Conservation (phyloP, 257 asterid genomes). For the Jaltomata sinuosa region DNA sequence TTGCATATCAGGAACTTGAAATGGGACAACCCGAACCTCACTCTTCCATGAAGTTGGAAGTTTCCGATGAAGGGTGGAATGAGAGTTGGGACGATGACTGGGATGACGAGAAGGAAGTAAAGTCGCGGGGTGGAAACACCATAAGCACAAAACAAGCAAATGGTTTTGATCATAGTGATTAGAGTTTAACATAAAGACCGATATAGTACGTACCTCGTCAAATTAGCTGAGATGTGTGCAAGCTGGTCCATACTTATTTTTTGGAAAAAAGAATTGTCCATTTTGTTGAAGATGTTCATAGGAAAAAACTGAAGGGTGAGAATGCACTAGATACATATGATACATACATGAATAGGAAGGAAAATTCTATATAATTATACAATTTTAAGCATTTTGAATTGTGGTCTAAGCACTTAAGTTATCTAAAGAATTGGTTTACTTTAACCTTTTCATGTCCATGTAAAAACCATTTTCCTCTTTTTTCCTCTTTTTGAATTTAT, state of each 20-base stretch:
- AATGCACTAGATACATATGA: not conserved
- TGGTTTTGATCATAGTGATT: not conserved
- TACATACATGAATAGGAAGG: not conserved
- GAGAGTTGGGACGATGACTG: slow-evolving; percentile 58
- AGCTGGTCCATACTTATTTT: not conserved
- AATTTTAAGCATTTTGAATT: not conserved
- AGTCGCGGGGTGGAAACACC: slow-evolving; percentile 4
- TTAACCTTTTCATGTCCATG: not conserved
- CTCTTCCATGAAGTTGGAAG: slow-evolving; percentile 17
- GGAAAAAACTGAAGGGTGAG: not conserved
- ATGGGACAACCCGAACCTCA: slow-evolving; percentile 32
- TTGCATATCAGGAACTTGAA: slow-evolving; percentile 53
- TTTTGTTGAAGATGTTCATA: not conserved
- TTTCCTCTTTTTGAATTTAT: not conserved
- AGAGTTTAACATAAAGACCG: not conserved
- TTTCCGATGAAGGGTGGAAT: slow-evolving; percentile 35
- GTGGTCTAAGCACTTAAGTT: not conserved
- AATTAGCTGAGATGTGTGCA: not conserved
- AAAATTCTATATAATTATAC: not conserved
- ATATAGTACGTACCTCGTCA: not conserved
- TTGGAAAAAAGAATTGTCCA: not conserved
- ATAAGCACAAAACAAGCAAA: not conserved
- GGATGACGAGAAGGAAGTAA: slow-evolving; percentile 42
- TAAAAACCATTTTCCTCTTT: not conserved
- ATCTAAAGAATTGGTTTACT: not conserved